Conservation (phyloP, 495 filamentous ascomycete species). For the Aspergillus heteromorphus region DNA sequence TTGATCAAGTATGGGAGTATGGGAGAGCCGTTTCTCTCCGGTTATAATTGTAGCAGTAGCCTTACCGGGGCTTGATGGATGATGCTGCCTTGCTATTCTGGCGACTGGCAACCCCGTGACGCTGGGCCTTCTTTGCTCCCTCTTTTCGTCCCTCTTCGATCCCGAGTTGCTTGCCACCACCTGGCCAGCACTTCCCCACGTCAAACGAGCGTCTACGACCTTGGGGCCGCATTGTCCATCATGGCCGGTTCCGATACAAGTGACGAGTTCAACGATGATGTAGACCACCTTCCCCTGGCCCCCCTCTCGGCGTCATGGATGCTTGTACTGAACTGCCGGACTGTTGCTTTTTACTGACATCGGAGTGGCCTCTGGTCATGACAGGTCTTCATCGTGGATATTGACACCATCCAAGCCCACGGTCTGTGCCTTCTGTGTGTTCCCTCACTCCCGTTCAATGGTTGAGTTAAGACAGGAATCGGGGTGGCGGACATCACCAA, state of each 20-base stretch:
- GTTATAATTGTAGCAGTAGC: no score
- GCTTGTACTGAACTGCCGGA: background rate
- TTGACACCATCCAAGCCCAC: slow-evolving; percentile 69
- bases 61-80: background rate
- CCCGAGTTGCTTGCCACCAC: background rate
- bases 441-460: background rate
- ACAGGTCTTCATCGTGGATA: slow-evolving; percentile 62
- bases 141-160: background rate
- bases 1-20: no score
- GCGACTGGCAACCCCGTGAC: slow-evolving; percentile 9
- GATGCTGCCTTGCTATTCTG: background rate
- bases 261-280: slow-evolving; percentile 54
- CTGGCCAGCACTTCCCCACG: background rate
- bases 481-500: slow-evolving; percentile 71
- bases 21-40: no score
- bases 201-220: background rate
- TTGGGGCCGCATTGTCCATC: background rate
- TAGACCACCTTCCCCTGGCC: slow-evolving; percentile 16
- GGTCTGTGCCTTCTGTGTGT: slow-evolving; percentile 31
- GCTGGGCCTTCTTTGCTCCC: background rate
- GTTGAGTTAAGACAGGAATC: slow-evolving; percentile 46
- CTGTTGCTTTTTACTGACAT: background rate
- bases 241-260: slow-evolving; percentile 49
- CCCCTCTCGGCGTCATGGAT: background rate
- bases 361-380: background rate